Evolutionary conservation across 345 rosid species (phyloP).

Genomic region (Erysimum cheiranthoides): DNA sequence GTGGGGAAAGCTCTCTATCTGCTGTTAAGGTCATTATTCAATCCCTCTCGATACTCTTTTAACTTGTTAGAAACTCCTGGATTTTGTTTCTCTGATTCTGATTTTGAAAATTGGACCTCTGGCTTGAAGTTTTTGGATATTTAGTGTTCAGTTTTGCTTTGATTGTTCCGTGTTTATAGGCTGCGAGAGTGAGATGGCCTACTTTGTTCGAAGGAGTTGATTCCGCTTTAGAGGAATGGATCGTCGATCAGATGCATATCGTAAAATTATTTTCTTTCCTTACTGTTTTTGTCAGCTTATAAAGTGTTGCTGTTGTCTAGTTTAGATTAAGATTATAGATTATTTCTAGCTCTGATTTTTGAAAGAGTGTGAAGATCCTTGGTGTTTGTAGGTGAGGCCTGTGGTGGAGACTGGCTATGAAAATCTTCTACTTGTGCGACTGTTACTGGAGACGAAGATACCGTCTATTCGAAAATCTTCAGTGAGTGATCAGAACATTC

Average conservation of each 20-base stretch:
- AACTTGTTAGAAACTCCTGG: constrained; percentile 9
- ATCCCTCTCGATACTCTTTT: constrained; percentile 1
- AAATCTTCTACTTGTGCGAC: constrained; percentile 75
- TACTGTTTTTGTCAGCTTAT: not conserved
- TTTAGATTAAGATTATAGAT: constrained; percentile 6
- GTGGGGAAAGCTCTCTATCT: constrained; percentile 94
- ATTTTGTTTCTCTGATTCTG: constrained; percentile 9
- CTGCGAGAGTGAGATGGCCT: constrained; percentile 91
- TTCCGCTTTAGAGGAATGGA: constrained; percentile 73
- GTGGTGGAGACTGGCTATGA: constrained; percentile 97
- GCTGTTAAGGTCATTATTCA: constrained; percentile 72
- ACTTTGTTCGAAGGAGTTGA: constrained; percentile 68
- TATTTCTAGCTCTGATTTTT: constrained; percentile 14
- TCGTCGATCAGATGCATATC: constrained; percentile 80
- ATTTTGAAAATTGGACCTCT: not conserved
- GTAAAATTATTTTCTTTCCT: constrained; percentile 48
- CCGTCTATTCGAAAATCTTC: constrained; percentile 76
- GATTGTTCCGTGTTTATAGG: constrained; percentile 48
- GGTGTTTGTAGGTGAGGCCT: constrained; percentile 72
- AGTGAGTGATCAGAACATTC: constrained; percentile 49
- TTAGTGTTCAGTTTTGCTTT: not conserved
- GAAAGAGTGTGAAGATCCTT: not conserved
- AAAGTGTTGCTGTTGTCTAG: not conserved
- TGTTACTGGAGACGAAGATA: constrained; percentile 73
- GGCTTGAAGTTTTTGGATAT: not conserved